Percentiles rank a stretch among this genome's conserved stretches.
Evolutionary conservation across 257 asterid species (phyloP).

Genomic region (Penstemon eatonii): DNA sequence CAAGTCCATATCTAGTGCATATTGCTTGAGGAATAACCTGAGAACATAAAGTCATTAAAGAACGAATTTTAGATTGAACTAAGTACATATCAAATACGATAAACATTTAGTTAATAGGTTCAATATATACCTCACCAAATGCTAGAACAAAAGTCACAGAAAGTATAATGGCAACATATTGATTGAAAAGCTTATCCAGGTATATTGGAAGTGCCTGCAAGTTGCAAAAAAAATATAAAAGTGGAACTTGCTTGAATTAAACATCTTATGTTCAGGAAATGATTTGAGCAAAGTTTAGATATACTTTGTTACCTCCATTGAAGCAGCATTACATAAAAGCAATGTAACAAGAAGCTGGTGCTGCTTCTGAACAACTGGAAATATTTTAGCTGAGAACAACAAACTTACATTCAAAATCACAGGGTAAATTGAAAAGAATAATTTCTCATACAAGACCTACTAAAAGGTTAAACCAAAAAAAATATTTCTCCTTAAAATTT

Average conservation of each 20-base stretch:
- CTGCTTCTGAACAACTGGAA: slow-evolving; percentile 97
- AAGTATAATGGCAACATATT: slow-evolving; percentile 84
- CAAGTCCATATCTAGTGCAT: slow-evolving; percentile 97
- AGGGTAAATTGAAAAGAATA: background rate
- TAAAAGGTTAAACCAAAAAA: background rate
- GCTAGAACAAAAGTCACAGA: slow-evolving; percentile 94
- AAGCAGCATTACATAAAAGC: slow-evolving; percentile 85
- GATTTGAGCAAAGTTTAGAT: slow-evolving; percentile 3
- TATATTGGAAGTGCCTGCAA: slow-evolving; percentile 96
- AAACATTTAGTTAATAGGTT: slow-evolving; percentile 2
- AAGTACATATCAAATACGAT: slow-evolving; percentile 8
- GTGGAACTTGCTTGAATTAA: background rate
- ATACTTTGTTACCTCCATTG: slow-evolving; percentile 77
- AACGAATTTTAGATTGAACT: slow-evolving; percentile 13
- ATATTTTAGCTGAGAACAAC: slow-evolving; percentile 64
- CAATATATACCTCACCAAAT: slow-evolving; percentile 80
- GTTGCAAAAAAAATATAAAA: slow-evolving; percentile 24
- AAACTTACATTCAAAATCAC: slow-evolving; percentile 24
- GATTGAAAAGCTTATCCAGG: slow-evolving; percentile 90
- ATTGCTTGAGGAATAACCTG: slow-evolving; percentile 99
- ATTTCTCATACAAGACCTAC: slow-evolving; percentile 4
- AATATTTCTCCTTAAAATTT: background rate
- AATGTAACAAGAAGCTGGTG: slow-evolving; percentile 97
- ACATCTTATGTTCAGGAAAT: background rate
- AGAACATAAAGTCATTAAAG: slow-evolving; percentile 18